Evolutionary conservation across 495 filamentous ascomycete genomes (phyloP).

Genomic region (Penicillium verhagenii): DNA sequence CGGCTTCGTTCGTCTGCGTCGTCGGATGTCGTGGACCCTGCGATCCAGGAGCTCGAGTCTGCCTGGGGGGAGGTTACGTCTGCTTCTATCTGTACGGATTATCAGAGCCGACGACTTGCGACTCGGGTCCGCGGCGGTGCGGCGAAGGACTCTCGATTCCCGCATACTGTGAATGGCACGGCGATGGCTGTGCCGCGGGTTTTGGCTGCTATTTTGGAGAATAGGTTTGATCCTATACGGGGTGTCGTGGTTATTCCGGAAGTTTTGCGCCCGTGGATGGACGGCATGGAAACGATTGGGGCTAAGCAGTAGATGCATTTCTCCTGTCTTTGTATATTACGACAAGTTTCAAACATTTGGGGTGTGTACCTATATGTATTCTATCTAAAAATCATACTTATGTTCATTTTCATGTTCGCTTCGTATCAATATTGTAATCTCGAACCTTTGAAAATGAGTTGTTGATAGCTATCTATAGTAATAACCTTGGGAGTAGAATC

Average conservation of each 20-base stretch:
- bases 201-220: slow-evolving; percentile 87
- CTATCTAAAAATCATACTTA: not conserved
- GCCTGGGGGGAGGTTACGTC: slow-evolving; percentile 95
- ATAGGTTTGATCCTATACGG: slow-evolving; percentile 74
- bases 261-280: slow-evolving; percentile 78
- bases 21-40: slow-evolving; percentile 4
- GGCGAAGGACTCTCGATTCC: slow-evolving; percentile 53
- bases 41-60: slow-evolving; percentile 52
- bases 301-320: not conserved
- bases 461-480: not conserved
- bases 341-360: not conserved
- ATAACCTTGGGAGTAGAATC: too few species aligned
- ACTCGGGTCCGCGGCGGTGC: slow-evolving; percentile 59
- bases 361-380: slow-evolving; percentile 1
- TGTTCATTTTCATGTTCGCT: not conserved
- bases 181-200: slow-evolving; percentile 89
- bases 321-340: slow-evolving; percentile 12
- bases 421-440: not conserved
- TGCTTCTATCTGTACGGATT: slow-evolving; percentile 89
- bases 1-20: slow-evolving; percentile 43
- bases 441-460: too few species aligned
- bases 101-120: slow-evolving; percentile 79
- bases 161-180: slow-evolving; percentile 91
- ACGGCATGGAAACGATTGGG: slow-evolving; percentile 64
- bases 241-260: slow-evolving; percentile 70